Conservation (phyloP, 768 basidiomycete genomes). For the Hericium erinaceus region DNA sequence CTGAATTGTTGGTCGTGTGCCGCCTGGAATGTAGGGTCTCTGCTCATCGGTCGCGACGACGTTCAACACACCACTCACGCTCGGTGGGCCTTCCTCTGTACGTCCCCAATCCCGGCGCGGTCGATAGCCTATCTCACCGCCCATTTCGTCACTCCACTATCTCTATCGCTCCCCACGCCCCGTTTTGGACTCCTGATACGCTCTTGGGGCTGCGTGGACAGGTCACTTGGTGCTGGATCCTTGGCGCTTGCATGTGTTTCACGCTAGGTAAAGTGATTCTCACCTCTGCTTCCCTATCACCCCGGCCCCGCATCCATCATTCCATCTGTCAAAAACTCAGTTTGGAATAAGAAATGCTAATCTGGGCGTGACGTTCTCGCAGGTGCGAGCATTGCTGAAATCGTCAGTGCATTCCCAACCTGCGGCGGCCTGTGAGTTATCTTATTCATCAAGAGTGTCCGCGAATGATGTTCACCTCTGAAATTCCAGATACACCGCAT, state of each 20-base stretch:
- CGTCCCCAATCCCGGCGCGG: conserved; percentile 11
- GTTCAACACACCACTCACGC: conserved; percentile 62
- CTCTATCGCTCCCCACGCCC: no score
- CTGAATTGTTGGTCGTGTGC: not conserved
- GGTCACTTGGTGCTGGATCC: conserved; percentile 69
- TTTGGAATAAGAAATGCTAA: not conserved
- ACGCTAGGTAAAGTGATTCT: conserved; percentile 39
- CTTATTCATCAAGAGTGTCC: no score
- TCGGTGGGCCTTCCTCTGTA: conserved; percentile 64
- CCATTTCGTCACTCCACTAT: no score
- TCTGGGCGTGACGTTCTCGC: not conserved
- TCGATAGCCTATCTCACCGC: not conserved
- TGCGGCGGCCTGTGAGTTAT: conserved; percentile 56
- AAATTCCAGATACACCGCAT: conserved; percentile 61
- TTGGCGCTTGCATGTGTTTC: conserved; percentile 65
- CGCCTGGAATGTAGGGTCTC: conserved; percentile 36
- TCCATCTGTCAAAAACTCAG: not conserved
- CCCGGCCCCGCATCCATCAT: conserved; percentile 3
- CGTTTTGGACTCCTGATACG: no score
- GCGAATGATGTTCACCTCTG: no score
- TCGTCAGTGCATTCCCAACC: conserved; percentile 68
- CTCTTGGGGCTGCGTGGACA: conserved; percentile 10
- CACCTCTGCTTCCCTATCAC: conserved; percentile 66
- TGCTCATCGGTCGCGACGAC: conserved; percentile 73
- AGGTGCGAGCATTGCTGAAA: conserved; percentile 64